phyloP scores from a whole-genome alignment of 1,139 yeast species.

The Debaryomyces subglobosus region DNA sequence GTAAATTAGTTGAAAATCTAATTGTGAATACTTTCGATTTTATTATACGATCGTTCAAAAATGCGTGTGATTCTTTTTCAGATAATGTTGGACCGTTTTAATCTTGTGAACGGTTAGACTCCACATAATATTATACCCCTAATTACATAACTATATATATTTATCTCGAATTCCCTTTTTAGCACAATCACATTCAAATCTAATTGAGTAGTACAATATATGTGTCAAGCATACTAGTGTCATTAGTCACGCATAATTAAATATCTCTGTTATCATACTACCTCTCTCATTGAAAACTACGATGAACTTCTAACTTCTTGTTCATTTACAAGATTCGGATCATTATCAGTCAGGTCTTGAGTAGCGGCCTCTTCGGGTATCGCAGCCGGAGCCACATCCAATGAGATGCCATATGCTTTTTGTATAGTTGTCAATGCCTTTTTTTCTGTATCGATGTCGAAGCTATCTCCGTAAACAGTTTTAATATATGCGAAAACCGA shows the following conservation, averaged over 20 bases:
- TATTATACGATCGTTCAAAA: slow-evolving; percentile 2
- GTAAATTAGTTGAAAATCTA: not conserved
- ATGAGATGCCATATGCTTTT: slow-evolving; percentile 24
- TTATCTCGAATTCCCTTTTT: not conserved
- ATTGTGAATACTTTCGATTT: not conserved
- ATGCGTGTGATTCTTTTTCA: not conserved
- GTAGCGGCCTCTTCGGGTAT: not conserved
- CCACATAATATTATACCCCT: not conserved
- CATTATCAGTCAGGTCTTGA: not conserved
- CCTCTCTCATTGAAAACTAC: not conserved
- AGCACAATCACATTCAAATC: not conserved
- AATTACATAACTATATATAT: not conserved
- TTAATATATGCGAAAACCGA: slow-evolving; percentile 31
- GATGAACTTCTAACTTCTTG: not conserved
- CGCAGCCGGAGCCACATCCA: not conserved
- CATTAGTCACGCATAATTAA: too few species aligned
- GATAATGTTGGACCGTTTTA: not conserved
- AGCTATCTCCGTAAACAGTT: slow-evolving; percentile 31
- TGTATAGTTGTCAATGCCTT: slow-evolving; percentile 31
- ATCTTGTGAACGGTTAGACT: not conserved
- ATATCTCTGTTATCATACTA: not conserved
- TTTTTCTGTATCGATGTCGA: slow-evolving; percentile 24
- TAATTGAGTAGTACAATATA: not conserved
- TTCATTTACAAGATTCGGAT: not conserved
- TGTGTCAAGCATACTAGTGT: not conserved